A percentile compares a stretch with the other conserved stretches of the same genome.
phyloP scores from a whole-genome alignment of 768 basidiomycete genomes.

The Lactarius sp. region DNA sequence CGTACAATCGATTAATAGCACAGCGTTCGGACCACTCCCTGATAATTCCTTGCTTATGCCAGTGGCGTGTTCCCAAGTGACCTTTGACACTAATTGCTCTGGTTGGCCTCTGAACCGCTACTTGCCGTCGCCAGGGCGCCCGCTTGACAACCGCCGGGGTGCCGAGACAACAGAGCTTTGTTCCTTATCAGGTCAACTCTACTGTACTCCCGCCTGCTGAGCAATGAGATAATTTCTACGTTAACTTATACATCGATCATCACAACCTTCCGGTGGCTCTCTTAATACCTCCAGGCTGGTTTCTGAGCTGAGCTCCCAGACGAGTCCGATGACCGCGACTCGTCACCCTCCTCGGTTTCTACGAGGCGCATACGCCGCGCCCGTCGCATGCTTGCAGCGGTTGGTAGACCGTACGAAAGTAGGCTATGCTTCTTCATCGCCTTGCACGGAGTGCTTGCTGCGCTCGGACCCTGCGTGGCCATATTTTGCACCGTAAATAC shows the following conservation, averaged over 20 bases:
- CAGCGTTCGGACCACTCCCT: not conserved
- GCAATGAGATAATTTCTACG: no score
- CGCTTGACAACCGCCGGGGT: constrained; percentile 3
- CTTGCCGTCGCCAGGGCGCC: constrained; percentile 13
- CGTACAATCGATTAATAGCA: not conserved
- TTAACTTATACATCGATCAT: not conserved
- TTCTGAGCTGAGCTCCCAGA: constrained; percentile 16
- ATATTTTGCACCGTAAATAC: constrained; percentile 15
- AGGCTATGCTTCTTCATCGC: constrained; percentile 6
- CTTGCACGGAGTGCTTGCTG: constrained; percentile 18
- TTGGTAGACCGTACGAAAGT: constrained; percentile 17
- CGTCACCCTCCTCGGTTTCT: constrained; percentile 11
- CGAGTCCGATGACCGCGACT: constrained; percentile 19
- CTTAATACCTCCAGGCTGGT: constrained; percentile 23
- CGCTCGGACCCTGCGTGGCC: constrained; percentile 11
- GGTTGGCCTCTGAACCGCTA: not conserved
- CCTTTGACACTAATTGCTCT: not conserved
- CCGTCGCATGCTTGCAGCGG: constrained; percentile 17
- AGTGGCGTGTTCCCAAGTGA: not conserved
- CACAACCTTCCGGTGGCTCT: not conserved
- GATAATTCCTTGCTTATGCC: not conserved
- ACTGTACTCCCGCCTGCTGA: no score
- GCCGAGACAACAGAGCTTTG: not conserved
- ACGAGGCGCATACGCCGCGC: not conserved
- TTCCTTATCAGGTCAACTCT: constrained; percentile 10